Conservation (phyloP, 2,329 filamentous ascomycete species). For the Aspergillus uvarum region DNA sequence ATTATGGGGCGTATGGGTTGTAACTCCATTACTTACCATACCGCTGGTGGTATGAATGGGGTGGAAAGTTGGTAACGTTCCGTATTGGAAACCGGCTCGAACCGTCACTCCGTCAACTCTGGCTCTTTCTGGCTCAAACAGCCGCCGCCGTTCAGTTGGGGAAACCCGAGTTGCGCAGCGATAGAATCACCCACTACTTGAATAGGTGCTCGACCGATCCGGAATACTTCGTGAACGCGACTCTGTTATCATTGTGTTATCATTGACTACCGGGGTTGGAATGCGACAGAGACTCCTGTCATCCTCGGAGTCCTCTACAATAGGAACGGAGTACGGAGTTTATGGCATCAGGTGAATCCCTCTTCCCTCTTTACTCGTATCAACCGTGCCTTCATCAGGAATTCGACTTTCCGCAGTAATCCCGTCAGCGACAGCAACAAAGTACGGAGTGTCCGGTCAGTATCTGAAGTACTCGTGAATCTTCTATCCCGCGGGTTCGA, state of each 20-base stretch:
- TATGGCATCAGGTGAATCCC: not conserved
- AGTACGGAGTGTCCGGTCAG: not conserved
- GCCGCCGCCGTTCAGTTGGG: too few species aligned
- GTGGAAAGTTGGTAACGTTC: slow-evolving; percentile 9
- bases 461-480: not conserved
- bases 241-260: too few species aligned
- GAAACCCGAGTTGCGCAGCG: not conserved
- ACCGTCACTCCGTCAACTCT: not conserved
- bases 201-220: too few species aligned
- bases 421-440: not conserved
- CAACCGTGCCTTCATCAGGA: not conserved
- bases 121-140: not conserved
- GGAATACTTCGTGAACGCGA: too few species aligned
- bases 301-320: not conserved
- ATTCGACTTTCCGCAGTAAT: not conserved
- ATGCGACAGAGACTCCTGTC: too few species aligned
- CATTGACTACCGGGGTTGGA: too few species aligned
- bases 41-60: slow-evolving; percentile 8
- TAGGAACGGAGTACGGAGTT: slow-evolving; percentile 8
- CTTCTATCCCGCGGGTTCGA: not conserved
- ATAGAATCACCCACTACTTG: not conserved
- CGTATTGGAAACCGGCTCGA: slow-evolving; percentile 5
- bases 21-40: slow-evolving; percentile 9
- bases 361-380: not conserved
- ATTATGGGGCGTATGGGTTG: slow-evolving; percentile 11